Percentiles rank a stretch among this genome's conserved stretches.
phyloP scores from a whole-genome alignment of 2,329 filamentous ascomycete species.

The Colletotrichum tropicicola region DNA sequence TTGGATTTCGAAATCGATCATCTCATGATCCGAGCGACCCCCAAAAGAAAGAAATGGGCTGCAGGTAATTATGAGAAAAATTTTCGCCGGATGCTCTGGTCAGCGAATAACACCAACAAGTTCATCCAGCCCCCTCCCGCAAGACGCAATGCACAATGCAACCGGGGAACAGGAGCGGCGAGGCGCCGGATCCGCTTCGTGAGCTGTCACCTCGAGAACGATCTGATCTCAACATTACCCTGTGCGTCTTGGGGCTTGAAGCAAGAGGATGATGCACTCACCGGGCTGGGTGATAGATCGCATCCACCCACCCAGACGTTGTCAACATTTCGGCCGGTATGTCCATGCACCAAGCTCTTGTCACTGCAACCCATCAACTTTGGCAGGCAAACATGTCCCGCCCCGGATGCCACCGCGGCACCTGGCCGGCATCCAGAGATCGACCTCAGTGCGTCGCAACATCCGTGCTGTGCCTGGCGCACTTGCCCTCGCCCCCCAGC shows the following conservation, averaged over 20 bases:
- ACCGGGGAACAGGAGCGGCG: too few species aligned
- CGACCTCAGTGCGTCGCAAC: background rate
- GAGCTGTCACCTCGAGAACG: background rate
- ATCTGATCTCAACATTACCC: background rate
- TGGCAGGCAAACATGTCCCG: constrained; percentile 3
- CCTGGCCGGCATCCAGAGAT: background rate
- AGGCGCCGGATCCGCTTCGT: background rate
- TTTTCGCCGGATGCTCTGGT: background rate
- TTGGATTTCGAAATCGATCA: background rate
- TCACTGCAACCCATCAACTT: background rate
- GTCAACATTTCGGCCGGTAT: background rate
- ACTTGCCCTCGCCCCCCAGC: background rate
- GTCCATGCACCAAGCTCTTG: background rate
- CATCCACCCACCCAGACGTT: background rate
- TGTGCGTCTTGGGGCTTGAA: background rate
- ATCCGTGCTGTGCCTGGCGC: background rate
- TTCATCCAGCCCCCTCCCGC: background rate
- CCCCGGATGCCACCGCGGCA: constrained; percentile 6
- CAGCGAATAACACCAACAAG: background rate
- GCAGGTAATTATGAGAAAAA: background rate
- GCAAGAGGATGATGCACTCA: background rate
- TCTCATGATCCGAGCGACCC: background rate
- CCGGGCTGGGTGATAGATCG: background rate
- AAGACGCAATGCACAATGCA: background rate
- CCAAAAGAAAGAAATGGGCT: constrained; percentile 8